Conservation (phyloP, 2,329 filamentous ascomycete species). For the Aspergillus aculeatinus region DNA sequence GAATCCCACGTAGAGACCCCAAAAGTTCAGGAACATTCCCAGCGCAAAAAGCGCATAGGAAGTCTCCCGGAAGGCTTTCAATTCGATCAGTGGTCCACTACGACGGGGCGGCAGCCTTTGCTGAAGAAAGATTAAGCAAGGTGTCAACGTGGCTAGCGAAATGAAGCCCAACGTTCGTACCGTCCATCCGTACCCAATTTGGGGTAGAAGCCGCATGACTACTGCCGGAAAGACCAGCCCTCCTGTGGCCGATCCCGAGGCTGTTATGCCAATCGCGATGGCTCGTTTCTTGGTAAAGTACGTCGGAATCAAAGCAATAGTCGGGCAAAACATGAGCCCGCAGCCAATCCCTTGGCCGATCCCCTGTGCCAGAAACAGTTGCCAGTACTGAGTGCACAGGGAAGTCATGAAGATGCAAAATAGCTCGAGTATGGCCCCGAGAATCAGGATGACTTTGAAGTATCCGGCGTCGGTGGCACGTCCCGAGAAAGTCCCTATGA, state of each 20-base stretch:
- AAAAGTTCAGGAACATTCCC: conserved; percentile 49
- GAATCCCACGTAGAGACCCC: conserved; percentile 55
- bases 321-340: conserved; percentile 56
- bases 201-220: conserved; percentile 56
- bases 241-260: conserved; percentile 61
- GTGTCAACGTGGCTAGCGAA: conserved; percentile 49
- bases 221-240: conserved; percentile 64
- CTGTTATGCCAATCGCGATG: conserved; percentile 60
- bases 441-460: conserved; percentile 46
- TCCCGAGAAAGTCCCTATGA: conserved; percentile 52
- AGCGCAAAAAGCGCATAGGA: conserved; percentile 47
- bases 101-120: conserved; percentile 52
- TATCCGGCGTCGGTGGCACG: conserved; percentile 54
- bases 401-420: conserved; percentile 54
- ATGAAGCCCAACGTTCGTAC: conserved; percentile 63
- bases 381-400: conserved; percentile 51
- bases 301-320: conserved; percentile 56
- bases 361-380: conserved; percentile 53
- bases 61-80: conserved; percentile 51
- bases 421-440: conserved; percentile 46
- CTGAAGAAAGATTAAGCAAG: conserved; percentile 47
- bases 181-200: conserved; percentile 64
- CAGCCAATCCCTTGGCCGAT: conserved; percentile 58
- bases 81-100: conserved; percentile 53
- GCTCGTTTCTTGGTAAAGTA: conserved; percentile 62